These are phyloP conservation scores for Phytophthora capsici DNA, from an alignment of 352 stramenopile genomes.

Conservation along the genomic window DNA sequence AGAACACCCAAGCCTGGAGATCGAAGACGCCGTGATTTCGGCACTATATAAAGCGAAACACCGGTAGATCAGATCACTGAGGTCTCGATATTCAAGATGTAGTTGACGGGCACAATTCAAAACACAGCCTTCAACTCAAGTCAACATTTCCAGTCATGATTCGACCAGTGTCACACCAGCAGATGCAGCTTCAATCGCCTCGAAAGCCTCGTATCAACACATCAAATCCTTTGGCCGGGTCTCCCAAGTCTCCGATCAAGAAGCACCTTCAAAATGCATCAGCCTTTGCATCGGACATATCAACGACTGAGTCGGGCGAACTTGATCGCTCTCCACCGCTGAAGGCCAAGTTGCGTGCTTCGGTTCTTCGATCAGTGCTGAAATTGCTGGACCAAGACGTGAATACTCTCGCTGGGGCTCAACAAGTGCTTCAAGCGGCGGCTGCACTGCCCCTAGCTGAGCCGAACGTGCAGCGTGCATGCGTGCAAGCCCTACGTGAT, in stretches of 20 bases:
- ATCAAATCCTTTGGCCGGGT: neutral
- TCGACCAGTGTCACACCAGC: conserved; percentile 29
- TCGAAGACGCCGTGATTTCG: neutral
- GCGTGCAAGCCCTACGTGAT: conserved; percentile 46
- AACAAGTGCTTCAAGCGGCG: conserved; percentile 57
- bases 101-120: conserved; percentile 21
- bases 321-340: conserved; percentile 8
- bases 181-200: conserved; percentile 29
- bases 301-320: neutral
- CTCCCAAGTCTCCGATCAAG: conserved; percentile 60
- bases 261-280: conserved; percentile 50
- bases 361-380: conserved; percentile 65
- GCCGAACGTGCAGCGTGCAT: conserved; percentile 43
- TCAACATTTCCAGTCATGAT: conserved; percentile 27
- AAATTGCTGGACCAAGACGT: conserved; percentile 60
- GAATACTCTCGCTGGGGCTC: conserved; percentile 48
- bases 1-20: neutral
- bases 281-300: conserved; percentile 1
- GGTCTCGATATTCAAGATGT: neutral
- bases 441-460: conserved; percentile 51
- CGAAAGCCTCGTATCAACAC: conserved; percentile 13
- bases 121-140: conserved; percentile 21
- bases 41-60: conserved; percentile 30
- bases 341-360: conserved; percentile 42
- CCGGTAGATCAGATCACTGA: conserved; percentile 16